phyloP scores from a whole-genome alignment of 2,329 filamentous ascomycete genomes.

The Niveomyces coronatus region DNA sequence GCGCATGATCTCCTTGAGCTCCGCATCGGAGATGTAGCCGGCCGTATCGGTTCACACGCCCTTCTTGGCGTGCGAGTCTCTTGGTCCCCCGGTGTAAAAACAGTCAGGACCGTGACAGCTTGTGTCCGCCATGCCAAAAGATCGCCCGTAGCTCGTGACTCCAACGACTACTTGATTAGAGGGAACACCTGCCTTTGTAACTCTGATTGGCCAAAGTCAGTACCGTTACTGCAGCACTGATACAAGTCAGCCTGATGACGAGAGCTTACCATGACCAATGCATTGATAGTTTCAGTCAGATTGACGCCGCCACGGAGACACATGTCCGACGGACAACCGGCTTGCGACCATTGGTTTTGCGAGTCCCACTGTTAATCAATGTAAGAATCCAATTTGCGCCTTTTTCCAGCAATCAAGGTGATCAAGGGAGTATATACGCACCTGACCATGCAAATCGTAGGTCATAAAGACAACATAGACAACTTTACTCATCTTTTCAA shows the following conservation, averaged over 20 bases:
- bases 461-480: slow-evolving; percentile 20
- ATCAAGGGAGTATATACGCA: neutral
- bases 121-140: slow-evolving; percentile 18
- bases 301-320: slow-evolving; percentile 27
- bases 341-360: slow-evolving; percentile 13
- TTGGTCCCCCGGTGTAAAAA: neutral
- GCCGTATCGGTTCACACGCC: slow-evolving; percentile 22
- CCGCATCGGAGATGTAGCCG: slow-evolving; percentile 23
- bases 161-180: slow-evolving; percentile 22
- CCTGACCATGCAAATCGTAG: slow-evolving; percentile 17
- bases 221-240: neutral
- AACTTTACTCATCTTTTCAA: slow-evolving; percentile 13
- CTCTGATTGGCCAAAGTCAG: slow-evolving; percentile 1
- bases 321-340: slow-evolving; percentile 20
- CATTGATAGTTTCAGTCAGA: slow-evolving; percentile 21
- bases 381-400: neutral
- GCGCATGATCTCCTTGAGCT: slow-evolving; percentile 19
- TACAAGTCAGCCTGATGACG: neutral
- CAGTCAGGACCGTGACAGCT: slow-evolving; percentile 18
- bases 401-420: too few species aligned
- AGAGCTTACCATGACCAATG: slow-evolving; percentile 20
- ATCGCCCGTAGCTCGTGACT: slow-evolving; percentile 20
- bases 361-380: slow-evolving; percentile 10
- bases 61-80: slow-evolving; percentile 16
- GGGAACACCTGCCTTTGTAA: slow-evolving; percentile 23